A percentile compares a stretch with the other conserved stretches of the same genome.
These are phyloP conservation scores for Penicillium daleae DNA, from an alignment of 495 filamentous ascomycete species.

Conservation along the genomic window DNA sequence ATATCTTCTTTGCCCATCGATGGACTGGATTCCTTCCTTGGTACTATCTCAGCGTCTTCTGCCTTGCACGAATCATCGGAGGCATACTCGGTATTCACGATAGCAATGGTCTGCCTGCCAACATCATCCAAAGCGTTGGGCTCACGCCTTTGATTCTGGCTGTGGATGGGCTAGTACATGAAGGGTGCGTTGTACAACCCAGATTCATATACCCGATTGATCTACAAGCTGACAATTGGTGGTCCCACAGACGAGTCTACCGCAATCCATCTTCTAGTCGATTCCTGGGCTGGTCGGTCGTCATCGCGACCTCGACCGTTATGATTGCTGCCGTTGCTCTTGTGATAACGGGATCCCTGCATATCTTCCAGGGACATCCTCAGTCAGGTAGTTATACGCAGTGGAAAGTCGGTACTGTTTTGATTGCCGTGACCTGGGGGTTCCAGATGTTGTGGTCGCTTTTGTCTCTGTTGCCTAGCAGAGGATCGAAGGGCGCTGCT, in stretches of 20 bases:
- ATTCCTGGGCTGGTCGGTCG: neutral
- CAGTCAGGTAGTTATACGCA: neutral
- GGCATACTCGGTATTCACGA: neutral
- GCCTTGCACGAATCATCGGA: neutral
- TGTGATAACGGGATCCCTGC: neutral
- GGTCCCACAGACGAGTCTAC: neutral
- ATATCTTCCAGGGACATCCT: neutral
- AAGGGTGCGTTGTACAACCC: neutral
- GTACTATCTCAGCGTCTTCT: neutral
- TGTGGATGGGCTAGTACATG: neutral
- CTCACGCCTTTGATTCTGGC: constrained; percentile 3
- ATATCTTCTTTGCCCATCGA: neutral
- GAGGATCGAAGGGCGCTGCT: neutral
- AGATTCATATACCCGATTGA: neutral
- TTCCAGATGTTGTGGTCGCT: neutral
- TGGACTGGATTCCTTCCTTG: neutral
- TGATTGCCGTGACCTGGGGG: neutral
- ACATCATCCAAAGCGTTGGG: constrained; percentile 4
- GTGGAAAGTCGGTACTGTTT: neutral
- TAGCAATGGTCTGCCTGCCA: neutral
- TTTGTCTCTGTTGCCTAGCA: neutral
- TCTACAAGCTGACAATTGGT: neutral
- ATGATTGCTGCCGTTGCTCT: neutral
- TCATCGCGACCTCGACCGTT: neutral
- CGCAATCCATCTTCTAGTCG: neutral